Percentiles rank a stretch among this genome's conserved stretches.
These are phyloP conservation scores for Kazachstania sp. DNA, from an alignment of 1,139 yeast genomes.

Conservation along the genomic window DNA sequence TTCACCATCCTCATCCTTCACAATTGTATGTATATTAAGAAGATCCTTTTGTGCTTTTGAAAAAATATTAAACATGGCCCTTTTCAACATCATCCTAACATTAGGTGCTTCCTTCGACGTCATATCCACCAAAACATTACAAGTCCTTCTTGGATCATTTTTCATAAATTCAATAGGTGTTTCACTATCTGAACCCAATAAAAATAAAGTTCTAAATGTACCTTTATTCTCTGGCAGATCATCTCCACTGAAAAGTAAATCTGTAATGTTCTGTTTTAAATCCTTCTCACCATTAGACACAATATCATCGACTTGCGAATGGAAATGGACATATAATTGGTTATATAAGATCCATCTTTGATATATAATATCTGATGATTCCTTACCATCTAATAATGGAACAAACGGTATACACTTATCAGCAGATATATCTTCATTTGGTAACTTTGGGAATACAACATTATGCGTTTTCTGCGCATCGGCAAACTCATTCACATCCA, in stretches of 20 bases:
- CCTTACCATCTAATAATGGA: constrained; percentile 33
- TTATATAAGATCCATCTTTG: constrained; percentile 34
- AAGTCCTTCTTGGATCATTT: constrained; percentile 7
- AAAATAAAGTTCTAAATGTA: constrained; percentile 24
- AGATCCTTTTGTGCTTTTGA: constrained; percentile 14
- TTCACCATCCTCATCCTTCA: background rate
- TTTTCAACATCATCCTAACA: constrained; percentile 30
- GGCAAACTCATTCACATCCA: constrained; percentile 25
- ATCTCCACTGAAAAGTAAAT: constrained; percentile 13
- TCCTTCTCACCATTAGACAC: constrained; percentile 25
- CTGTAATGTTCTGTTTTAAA: constrained; percentile 21
- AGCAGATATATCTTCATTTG: constrained; percentile 6
- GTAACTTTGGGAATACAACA: constrained; percentile 15
- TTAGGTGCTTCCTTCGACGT: constrained; percentile 32
- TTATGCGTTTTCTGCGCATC: constrained; percentile 28
- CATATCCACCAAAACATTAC: constrained; percentile 22
- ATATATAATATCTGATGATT: constrained; percentile 25
- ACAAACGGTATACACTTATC: constrained; percentile 31
- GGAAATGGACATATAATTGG: constrained; percentile 28
- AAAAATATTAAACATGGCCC: constrained; percentile 29
- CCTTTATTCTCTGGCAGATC: constrained; percentile 4
- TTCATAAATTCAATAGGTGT: constrained; percentile 22
- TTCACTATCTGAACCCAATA: constrained; percentile 30
- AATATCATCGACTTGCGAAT: constrained; percentile 24
- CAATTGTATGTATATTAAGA: constrained; percentile 3